Evolutionary conservation across 2,329 filamentous ascomycete species (phyloP).

Genomic region (Epichloe gansuensis): DNA sequence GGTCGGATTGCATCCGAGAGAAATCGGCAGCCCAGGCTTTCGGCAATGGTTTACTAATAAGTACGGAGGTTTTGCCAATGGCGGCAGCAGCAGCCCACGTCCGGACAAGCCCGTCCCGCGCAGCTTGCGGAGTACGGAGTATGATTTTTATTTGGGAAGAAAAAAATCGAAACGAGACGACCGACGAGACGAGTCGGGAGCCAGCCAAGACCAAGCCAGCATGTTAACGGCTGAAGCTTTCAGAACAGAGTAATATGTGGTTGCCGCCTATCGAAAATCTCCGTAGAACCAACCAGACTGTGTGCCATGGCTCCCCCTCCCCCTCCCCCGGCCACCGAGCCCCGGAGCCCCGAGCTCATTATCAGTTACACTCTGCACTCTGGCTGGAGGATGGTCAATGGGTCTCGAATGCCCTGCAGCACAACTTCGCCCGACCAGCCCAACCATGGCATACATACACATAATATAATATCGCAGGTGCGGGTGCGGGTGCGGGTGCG

Average conservation of each 20-base stretch:
- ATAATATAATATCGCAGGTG: too few relatives aligned
- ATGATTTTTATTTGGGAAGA: too few relatives aligned
- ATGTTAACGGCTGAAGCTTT: background rate
- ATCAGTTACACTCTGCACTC: background rate
- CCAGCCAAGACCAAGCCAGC: background rate
- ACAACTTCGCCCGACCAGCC: too few relatives aligned
- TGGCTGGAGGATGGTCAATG: background rate
- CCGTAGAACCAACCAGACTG: background rate
- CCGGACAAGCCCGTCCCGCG: background rate
- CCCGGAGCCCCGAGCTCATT: background rate
- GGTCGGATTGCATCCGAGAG: slow-evolving; percentile 2
- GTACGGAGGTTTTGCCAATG: background rate
- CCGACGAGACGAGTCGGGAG: background rate
- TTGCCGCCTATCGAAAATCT: background rate
- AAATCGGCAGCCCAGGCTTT: background rate
- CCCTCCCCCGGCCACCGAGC: background rate
- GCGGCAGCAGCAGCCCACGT: background rate
- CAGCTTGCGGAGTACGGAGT: background rate
- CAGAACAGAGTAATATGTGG: background rate
- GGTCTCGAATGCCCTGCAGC: too few relatives aligned
- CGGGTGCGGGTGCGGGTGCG: too few relatives aligned
- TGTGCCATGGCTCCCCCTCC: too few relatives aligned
- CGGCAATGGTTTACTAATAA: background rate
- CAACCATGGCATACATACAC: too few relatives aligned
- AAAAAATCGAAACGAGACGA: too few relatives aligned